A percentile compares a stretch with the other conserved stretches of the same genome.
phyloP scores from a whole-genome alignment of 768 basidiomycete species.

The Sporobolomyces roseus region DNA sequence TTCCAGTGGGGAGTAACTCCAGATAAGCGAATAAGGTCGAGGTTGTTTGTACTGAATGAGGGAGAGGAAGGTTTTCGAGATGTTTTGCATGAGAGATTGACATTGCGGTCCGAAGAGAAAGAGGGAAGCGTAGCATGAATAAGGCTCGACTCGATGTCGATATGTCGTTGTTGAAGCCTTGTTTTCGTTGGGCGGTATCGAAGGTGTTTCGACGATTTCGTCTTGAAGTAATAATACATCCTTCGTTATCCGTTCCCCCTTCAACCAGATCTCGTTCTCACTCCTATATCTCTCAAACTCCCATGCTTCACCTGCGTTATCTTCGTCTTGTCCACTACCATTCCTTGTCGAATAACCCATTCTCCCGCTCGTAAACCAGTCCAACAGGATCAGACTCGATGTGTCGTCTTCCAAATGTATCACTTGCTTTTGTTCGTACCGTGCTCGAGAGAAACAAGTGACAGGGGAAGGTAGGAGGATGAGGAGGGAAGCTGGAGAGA shows the following conservation, averaged over 20 bases:
- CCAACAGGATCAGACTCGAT: slow-evolving; percentile 68
- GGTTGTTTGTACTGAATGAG: slow-evolving; percentile 62
- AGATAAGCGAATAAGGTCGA: slow-evolving; percentile 63
- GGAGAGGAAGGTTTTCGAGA: slow-evolving; percentile 56
- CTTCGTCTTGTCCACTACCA: slow-evolving; percentile 42
- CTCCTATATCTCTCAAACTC: slow-evolving; percentile 78
- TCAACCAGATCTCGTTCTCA: slow-evolving; percentile 73
- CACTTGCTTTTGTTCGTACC: slow-evolving; percentile 76
- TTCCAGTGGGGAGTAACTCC: slow-evolving; percentile 69
- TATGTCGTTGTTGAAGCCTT: no score
- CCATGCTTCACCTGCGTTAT: slow-evolving; percentile 71
- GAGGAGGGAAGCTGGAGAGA: slow-evolving; percentile 59
- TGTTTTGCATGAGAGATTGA: slow-evolving; percentile 53
- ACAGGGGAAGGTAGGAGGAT: slow-evolving; percentile 88
- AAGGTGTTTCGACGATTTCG: neutral
- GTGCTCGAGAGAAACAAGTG: slow-evolving; percentile 79
- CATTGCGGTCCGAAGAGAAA: slow-evolving; percentile 70
- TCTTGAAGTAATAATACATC: slow-evolving; percentile 74
- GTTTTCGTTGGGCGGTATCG: slow-evolving; percentile 46
- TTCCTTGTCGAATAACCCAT: slow-evolving; percentile 48
- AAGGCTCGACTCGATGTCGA: slow-evolving; percentile 65
- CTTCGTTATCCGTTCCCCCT: slow-evolving; percentile 62
- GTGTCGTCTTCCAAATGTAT: slow-evolving; percentile 60
- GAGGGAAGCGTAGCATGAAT: slow-evolving; percentile 83
- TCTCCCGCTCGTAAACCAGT: slow-evolving; percentile 89